phyloP scores from a whole-genome alignment of 352 stramenopile species.

The Phytopythium chamaehyphon region DNA sequence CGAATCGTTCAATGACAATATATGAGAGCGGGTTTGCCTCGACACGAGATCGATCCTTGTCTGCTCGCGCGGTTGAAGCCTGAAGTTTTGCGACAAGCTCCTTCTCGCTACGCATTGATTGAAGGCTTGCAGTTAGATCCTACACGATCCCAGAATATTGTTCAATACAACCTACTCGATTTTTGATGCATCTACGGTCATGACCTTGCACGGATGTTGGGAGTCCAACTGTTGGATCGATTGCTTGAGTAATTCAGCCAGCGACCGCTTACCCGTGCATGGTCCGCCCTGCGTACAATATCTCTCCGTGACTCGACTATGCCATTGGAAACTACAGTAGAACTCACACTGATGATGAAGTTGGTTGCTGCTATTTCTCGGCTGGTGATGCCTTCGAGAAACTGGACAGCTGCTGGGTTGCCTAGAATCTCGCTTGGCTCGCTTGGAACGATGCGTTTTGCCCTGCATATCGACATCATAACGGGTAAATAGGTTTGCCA shows the following conservation, averaged over 20 bases:
- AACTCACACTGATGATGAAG: conserved; percentile 57
- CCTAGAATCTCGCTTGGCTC: conserved; percentile 39
- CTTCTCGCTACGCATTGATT: conserved; percentile 23
- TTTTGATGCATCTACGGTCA: conserved; percentile 24
- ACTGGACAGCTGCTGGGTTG: conserved; percentile 33
- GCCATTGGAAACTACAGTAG: too few species aligned
- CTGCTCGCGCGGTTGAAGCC: conserved; percentile 14
- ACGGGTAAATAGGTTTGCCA: background rate
- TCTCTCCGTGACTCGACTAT: background rate
- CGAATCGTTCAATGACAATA: conserved; percentile 55
- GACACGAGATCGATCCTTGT: conserved; percentile 13
- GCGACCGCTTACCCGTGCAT: conserved; percentile 45
- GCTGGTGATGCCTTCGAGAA: conserved; percentile 26
- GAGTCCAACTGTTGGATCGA: conserved; percentile 16
- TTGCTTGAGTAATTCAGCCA: conserved; percentile 37
- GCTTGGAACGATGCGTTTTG: conserved; percentile 32
- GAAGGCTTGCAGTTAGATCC: background rate
- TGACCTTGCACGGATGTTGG: conserved; percentile 20
- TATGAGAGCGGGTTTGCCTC: conserved; percentile 14
- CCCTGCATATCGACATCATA: conserved; percentile 11
- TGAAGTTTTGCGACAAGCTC: conserved; percentile 38
- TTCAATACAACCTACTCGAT: conserved; percentile 4
- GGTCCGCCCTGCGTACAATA: conserved; percentile 30
- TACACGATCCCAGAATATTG: background rate
- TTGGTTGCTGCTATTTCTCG: conserved; percentile 22